Base-by-base conservation (phyloP, 1,284 basidiomycete genomes). In the Rhodotorula mucilaginosa region DNA sequence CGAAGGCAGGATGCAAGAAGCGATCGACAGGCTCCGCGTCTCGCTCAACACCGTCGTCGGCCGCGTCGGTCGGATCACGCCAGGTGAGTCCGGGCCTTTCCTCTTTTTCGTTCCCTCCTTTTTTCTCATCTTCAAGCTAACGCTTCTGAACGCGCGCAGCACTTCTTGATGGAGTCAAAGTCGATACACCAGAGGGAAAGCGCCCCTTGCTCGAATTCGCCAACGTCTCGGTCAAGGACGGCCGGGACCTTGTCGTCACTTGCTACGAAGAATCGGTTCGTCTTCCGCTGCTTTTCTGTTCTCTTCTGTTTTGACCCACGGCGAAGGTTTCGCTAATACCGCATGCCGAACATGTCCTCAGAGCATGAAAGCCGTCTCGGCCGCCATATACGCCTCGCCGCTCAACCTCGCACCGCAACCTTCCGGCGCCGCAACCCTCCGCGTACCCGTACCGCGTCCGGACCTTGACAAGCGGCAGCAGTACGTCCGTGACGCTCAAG, bases 191-290 rank as follows among this genome's bases (percentile, higher is more conserved):
- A 19, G 75, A 77, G 4, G 76, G 74, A 3, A 61, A 66, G 57
- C 64, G 70, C 5, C 72, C 72, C 13, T 57, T 77, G 58, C 63
- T 64, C 51, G 76, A 75, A 26, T 76, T 72, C 29, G 76, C 74
- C 12, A 61, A 70, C 19, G 74, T 77, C 34, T 70, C 72, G 0
- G 74, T 77, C 64, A 70, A 76, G 58, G 74, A 71, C 47, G 74
- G 74, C 26, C 68, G 69, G 58, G 74, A 74, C 29, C 51, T 77
- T 6, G 29, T 76, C 51, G 72, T 77, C 3, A 68, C 61, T 16
- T 68, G 73, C 63, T 77, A 74, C 65, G 74, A 77, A 8, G 72
- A 71, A 57, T 49, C 66, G 13, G 76, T 76, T 16, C 46, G 74
- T 62, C 13, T 52, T 34, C n/a, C 16, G 26, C 15, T 16, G 26